Evolutionary conservation across 768 basidiomycete species (phyloP).

Genomic region (Mrakia frigida): DNA sequence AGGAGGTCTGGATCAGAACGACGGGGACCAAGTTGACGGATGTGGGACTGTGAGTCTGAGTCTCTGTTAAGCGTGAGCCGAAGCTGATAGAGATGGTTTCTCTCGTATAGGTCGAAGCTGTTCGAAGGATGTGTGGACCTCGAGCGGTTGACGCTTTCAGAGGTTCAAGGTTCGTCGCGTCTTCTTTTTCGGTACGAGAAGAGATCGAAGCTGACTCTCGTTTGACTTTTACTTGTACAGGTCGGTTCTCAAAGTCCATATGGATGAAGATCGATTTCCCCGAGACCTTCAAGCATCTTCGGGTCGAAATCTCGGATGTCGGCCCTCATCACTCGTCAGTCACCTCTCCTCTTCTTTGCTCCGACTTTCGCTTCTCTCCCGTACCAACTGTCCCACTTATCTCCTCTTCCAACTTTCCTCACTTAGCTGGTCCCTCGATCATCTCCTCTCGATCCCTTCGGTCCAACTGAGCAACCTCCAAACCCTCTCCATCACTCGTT

Average conservation of each 20-base stretch:
- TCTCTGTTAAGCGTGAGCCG: not conserved
- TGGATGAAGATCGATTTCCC: slow-evolving; percentile 28
- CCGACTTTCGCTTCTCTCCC: not conserved
- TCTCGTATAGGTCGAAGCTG: not conserved
- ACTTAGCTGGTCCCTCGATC: slow-evolving; percentile 21
- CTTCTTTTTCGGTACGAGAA: not conserved
- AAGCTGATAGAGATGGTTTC: not conserved
- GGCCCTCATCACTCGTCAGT: slow-evolving; percentile 31
- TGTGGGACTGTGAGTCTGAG: slow-evolving; percentile 15
- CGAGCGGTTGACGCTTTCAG: slow-evolving; percentile 25
- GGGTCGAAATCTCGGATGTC: slow-evolving; percentile 25
- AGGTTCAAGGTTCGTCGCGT: slow-evolving; percentile 23
- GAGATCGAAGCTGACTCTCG: not conserved
- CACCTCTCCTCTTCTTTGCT: not conserved
- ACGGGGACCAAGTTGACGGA: slow-evolving; percentile 25
- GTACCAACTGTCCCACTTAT: not conserved
- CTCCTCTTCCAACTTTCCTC: not conserved
- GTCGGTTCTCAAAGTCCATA: slow-evolving; percentile 18
- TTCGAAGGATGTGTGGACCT: slow-evolving; percentile 18
- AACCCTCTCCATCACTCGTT: slow-evolving; percentile 20
- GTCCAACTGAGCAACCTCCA: slow-evolving; percentile 8
- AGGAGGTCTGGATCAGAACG: slow-evolving; percentile 26
- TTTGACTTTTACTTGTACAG: not conserved
- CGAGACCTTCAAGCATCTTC: slow-evolving; percentile 20
- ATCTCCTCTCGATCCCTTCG: slow-evolving; percentile 5